These are phyloP conservation scores for Kluyveromyces lactis DNA, from an alignment of 805 yeast species.

Conservation along the genomic window DNA sequence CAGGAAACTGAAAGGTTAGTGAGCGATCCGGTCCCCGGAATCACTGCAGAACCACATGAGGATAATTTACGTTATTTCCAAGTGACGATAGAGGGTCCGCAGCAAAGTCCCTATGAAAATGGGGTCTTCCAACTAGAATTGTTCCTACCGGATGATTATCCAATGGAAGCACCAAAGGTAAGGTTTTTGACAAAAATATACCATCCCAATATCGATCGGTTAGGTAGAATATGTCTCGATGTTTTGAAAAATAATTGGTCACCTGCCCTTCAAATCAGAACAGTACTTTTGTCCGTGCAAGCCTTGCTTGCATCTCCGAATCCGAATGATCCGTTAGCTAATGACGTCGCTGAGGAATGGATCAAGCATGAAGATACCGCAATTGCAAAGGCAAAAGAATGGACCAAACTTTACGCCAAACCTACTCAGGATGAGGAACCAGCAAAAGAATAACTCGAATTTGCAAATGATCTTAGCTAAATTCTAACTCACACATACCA, in stretches of 20 bases:
- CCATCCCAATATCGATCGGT: slow-evolving; percentile 92
- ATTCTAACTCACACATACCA: too few relatives aligned
- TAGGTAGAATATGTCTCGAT: slow-evolving; percentile 93
- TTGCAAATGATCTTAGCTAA: too few relatives aligned
- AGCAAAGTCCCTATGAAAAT: slow-evolving; percentile 85
- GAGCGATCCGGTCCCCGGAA: slow-evolving; percentile 95
- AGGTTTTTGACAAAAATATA: slow-evolving; percentile 89
- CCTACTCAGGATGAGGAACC: neutral
- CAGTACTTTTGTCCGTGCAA: slow-evolving; percentile 83
- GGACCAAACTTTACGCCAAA: slow-evolving; percentile 34
- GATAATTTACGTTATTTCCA: slow-evolving; percentile 90
- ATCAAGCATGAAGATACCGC: slow-evolving; percentile 77
- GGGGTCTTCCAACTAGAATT: slow-evolving; percentile 75
- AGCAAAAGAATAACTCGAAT: too few relatives aligned
- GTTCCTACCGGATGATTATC: slow-evolving; percentile 92
- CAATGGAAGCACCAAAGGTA: slow-evolving; percentile 96
- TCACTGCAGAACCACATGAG: slow-evolving; percentile 86
- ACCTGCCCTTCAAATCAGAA: slow-evolving; percentile 93
- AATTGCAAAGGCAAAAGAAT: slow-evolving; percentile 58
- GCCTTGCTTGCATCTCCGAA: slow-evolving; percentile 93
- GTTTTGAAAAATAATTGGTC: slow-evolving; percentile 95
- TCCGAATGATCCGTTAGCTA: slow-evolving; percentile 97
- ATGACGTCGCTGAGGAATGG: slow-evolving; percentile 97
- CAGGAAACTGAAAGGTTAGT: slow-evolving; percentile 87
- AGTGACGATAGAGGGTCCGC: slow-evolving; percentile 88